Conservation (phyloP, 2,329 filamentous ascomycete genomes). For the Tolypocladium guangdongense region DNA sequence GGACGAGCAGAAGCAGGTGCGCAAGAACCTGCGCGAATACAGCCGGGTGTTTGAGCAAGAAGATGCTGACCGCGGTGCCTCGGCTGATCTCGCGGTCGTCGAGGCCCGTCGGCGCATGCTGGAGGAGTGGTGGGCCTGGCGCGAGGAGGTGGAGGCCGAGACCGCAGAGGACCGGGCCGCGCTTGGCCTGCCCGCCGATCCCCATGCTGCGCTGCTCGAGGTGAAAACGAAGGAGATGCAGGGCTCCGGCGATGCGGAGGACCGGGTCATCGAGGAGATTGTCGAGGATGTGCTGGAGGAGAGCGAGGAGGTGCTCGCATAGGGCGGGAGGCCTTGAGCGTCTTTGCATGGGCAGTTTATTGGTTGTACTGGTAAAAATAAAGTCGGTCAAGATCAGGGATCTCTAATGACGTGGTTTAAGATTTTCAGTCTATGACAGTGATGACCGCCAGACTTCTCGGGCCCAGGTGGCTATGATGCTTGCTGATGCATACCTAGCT, state of each 20-base stretch:
- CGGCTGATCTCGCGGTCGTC: slow-evolving; percentile 87
- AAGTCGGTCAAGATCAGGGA: slow-evolving; percentile 19
- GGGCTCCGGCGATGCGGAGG: slow-evolving; percentile 50
- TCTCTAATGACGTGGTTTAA: slow-evolving; percentile 7
- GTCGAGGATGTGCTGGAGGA: slow-evolving; percentile 77
- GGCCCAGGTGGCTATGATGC: too few species aligned
- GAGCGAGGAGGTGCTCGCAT: slow-evolving; percentile 62
- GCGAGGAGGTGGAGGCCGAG: slow-evolving; percentile 61
- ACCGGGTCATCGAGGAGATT: slow-evolving; percentile 77
- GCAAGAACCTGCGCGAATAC: slow-evolving; percentile 98
- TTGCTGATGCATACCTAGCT: neutral
- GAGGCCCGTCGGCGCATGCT: slow-evolving; percentile 74
- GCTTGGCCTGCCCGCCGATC: slow-evolving; percentile 55
- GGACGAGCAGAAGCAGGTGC: slow-evolving; percentile 94
- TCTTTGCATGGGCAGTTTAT: slow-evolving; percentile 13
- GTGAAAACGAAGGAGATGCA: slow-evolving; percentile 41
- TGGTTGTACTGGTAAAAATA: slow-evolving; percentile 22
- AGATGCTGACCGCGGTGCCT: slow-evolving; percentile 85
- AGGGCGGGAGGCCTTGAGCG: slow-evolving; percentile 6
- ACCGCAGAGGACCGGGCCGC: slow-evolving; percentile 59
- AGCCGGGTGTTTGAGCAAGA: slow-evolving; percentile 90
- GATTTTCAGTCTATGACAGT: neutral
- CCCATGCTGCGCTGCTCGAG: slow-evolving; percentile 49
- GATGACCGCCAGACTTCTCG: neutral
- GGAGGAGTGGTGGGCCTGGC: slow-evolving; percentile 83